Evolutionary conservation across 805 yeast genomes (phyloP), one percentile per base, ranked within the genome.

Genomic region (Saccharomycopsis schoenii): DNA sequence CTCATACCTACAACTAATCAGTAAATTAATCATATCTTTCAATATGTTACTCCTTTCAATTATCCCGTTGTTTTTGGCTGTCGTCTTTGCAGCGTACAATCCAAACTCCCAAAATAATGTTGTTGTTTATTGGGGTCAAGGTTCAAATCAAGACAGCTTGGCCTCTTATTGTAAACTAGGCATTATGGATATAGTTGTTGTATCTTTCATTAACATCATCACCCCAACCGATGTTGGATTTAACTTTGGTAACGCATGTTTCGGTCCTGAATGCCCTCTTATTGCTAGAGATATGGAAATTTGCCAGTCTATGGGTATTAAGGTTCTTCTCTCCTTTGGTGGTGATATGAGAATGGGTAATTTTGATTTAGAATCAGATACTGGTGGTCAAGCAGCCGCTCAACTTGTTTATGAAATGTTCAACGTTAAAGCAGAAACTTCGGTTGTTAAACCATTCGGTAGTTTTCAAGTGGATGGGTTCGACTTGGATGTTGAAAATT

Each of bases 301-400:
- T 5, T 91, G 97, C 75, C 97, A 91, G 74, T 67, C 74, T 1
- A 68, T 77, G n/a, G 97, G 97, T 56, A 87, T 88, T 67, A 86
- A 84, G 67, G 85, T 92, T 2, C 70, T 92, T 37, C 70, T 91
- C 8, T 89, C 97, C 0, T 71, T 92, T 66, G 83, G 76, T 76
- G 96, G 96, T 68, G 78, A 89, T 36, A 63, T 90, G 9, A 79
- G 89, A 54, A 5, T 47, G 17, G 80, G 90, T 55, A 74, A 88
- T 39, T 97, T 92, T 69, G 97, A 97, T 1, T 89, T 91, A 69
- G 85, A 88, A 67, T 79, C 83, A 63, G 96, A 91, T 70, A 75
- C 83, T 64, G 93, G 89, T 71, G 97, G 89, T 55, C 82, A 80
- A 66, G 69, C 69, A 1, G 84, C 83, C 67, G 92, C 87, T 8